phyloP scores from a whole-genome alignment of 768 basidiomycete species.

The Tylopilus cervinicoccineus region DNA sequence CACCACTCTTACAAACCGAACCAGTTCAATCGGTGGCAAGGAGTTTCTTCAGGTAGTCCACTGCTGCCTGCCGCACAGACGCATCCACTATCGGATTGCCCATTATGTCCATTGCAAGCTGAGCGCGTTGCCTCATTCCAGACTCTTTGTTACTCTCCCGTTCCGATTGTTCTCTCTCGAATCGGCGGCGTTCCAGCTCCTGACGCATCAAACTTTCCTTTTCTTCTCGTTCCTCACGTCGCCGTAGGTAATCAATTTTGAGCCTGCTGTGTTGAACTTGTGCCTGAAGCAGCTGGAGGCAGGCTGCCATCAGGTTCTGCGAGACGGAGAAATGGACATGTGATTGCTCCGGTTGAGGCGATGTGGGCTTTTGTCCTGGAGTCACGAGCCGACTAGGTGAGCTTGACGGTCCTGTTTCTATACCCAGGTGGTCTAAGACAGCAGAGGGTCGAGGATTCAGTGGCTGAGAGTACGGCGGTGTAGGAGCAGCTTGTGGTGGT shows the following conservation, averaged over 20 bases:
- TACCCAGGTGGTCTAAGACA: slow-evolving; percentile 13
- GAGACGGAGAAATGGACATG: slow-evolving; percentile 49
- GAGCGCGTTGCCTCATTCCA: slow-evolving; percentile 57
- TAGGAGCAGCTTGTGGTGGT: slow-evolving; percentile 23
- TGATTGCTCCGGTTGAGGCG: slow-evolving; percentile 35
- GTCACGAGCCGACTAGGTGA: slow-evolving; percentile 15
- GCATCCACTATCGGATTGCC: slow-evolving; percentile 54
- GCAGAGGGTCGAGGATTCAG: slow-evolving; percentile 10
- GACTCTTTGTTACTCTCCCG: slow-evolving; percentile 50
- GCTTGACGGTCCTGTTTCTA: slow-evolving; percentile 19
- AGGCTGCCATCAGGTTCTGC: slow-evolving; percentile 53
- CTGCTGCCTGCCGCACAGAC: slow-evolving; percentile 61
- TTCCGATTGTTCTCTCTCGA: slow-evolving; percentile 55
- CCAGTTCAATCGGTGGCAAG: slow-evolving; percentile 38
- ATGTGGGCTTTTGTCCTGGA: slow-evolving; percentile 7
- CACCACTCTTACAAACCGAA: slow-evolving; percentile 10
- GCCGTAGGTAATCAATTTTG: slow-evolving; percentile 64
- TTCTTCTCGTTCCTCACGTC: slow-evolving; percentile 68
- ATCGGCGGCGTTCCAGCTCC: slow-evolving; percentile 49
- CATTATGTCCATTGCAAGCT: slow-evolving; percentile 64
- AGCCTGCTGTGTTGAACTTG: slow-evolving; percentile 68
- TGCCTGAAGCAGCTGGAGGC: slow-evolving; percentile 57
- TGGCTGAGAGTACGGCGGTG: slow-evolving; percentile 22
- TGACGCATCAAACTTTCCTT: slow-evolving; percentile 48
- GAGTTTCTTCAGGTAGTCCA: slow-evolving; percentile 68